Base-by-base conservation (phyloP, 2,329 filamentous ascomycete genomes). In the Ceratocystis diversiconidia region DNA sequence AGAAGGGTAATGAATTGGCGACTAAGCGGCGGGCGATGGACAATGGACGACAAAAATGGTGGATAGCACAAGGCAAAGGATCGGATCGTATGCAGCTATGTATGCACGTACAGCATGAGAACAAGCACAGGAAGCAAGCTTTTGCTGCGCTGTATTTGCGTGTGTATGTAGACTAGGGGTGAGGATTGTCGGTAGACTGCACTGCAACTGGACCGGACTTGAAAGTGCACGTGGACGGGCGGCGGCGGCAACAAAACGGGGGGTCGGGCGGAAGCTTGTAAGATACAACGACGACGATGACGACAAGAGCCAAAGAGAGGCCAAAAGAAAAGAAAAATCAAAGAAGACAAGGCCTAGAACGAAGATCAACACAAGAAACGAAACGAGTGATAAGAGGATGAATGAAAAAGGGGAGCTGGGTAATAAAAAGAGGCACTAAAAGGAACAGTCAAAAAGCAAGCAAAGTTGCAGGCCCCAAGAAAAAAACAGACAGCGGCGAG, bases 341-440 rank as follows among this genome's bases (percentile, higher is more conserved):
- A 30, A 19, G n/a, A 22, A 36, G 19, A 36, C 57, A 61, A 32
- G 17, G 59, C 59, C 28, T 30, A 41, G 22, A 61, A 41, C 22
- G 43, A 32, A 61, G 28, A 32, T 15, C 57, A 61, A 19, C 30
- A 19, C 41, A 46, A 44, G 15, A 30, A 28, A 62, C 25, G 41
- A 62, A 48, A 62, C 41, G 43, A 62, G 61, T 30, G 43, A 62
- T 62, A 62, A 41, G 43, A 48, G 46, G 22, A 62, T 62, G 61
- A 62, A 62, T 50, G 28, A 62, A 62, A 62, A 62, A 36, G 41
- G 19, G 41, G n/a, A 50, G 22, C n/a, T 10, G 8, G 46, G 19
- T 19, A 52, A 32, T 19, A 25, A 25, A 41, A 12, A 25, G n/a
- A n/a, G 22, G 2, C 28, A 17, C 30, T 41, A 50, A 64, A 36